Evolutionary conservation across 2,329 filamentous ascomycete genomes (phyloP).

Genomic region (Didymella segeticola): DNA sequence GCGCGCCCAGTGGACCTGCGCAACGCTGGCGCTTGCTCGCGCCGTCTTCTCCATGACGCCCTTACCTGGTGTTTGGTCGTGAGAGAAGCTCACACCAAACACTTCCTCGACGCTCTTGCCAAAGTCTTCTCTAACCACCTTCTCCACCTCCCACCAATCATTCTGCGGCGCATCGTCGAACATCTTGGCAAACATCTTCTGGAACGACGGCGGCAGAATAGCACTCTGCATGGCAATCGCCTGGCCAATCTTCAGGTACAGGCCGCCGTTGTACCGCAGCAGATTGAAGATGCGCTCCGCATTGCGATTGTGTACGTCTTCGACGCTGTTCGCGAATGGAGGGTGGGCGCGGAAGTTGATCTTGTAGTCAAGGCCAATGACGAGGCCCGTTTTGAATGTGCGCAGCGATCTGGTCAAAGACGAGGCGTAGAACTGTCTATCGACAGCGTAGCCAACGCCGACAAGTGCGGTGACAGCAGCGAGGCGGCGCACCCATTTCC

Average conservation of each 20-base stretch:
- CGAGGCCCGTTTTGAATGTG: constrained; percentile 79
- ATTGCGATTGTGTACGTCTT: constrained; percentile 81
- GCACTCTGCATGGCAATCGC: constrained; percentile 98
- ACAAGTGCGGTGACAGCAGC: constrained; percentile 65
- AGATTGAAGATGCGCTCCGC: constrained; percentile 84
- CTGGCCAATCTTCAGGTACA: constrained; percentile 98
- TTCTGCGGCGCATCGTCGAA: constrained; percentile 98
- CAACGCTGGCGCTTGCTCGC: constrained; percentile 86
- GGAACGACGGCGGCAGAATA: constrained; percentile 90
- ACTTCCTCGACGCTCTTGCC: constrained; percentile 83
- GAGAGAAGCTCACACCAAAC: constrained; percentile 84
- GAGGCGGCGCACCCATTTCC: constrained; percentile 80
- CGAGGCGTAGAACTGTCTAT: constrained; percentile 78
- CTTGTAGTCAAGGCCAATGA: constrained; percentile 93
- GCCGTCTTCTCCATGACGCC: constrained; percentile 75
- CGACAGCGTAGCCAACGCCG: constrained; percentile 70
- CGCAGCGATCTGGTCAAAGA: constrained; percentile 78
- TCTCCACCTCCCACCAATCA: constrained; percentile 82
- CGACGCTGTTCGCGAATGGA: constrained; percentile 73
- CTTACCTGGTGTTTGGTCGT: constrained; percentile 60
- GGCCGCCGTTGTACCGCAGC: constrained; percentile 82
- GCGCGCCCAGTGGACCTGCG: constrained; percentile 94
- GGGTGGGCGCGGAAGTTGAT: constrained; percentile 89
- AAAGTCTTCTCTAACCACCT: constrained; percentile 88
- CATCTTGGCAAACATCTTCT: constrained; percentile 95